A percentile compares a stretch with the other conserved stretches of the same genome.
phyloP scores from a whole-genome alignment of 768 basidiomycete species.

The Tylopilus felleus region DNA sequence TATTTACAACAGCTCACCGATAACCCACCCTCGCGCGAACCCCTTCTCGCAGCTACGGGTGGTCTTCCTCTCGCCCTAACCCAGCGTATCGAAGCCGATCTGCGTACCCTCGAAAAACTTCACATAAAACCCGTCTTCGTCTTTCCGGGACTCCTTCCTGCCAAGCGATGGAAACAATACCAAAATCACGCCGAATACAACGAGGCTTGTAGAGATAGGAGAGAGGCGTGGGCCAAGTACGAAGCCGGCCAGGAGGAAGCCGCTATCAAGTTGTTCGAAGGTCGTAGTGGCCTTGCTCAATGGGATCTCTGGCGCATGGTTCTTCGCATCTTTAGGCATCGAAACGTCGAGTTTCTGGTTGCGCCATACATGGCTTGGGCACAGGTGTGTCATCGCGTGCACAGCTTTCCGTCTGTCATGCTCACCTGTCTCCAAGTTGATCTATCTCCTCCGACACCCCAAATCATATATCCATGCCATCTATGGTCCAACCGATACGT shows the following conservation, averaged over 20 bases:
- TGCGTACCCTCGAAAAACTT: conserved; percentile 84
- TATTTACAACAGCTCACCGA: conserved; percentile 82
- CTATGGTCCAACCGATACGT: conserved; percentile 84
- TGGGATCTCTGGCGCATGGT: conserved; percentile 97
- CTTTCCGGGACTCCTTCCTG: conserved; percentile 84
- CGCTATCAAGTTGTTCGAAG: conserved; percentile 81
- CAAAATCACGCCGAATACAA: conserved; percentile 53
- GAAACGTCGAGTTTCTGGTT: conserved; percentile 93
- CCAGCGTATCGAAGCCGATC: conserved; percentile 85
- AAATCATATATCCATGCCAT: conserved; percentile 95
- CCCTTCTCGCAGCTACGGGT: conserved; percentile 90
- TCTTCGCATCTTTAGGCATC: conserved; percentile 86
- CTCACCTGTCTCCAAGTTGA: conserved; percentile 55
- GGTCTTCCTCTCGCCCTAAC: conserved; percentile 89
- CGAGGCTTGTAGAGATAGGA: conserved; percentile 71
- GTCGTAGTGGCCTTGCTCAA: conserved; percentile 64
- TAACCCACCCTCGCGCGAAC: conserved; percentile 75
- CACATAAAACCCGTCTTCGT: conserved; percentile 99
- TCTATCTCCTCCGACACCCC: conserved; percentile 90
- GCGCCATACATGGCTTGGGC: conserved; percentile 96
- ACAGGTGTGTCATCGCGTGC: conserved; percentile 60
- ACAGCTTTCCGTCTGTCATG: background rate
- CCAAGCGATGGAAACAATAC: conserved; percentile 59
- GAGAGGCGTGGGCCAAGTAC: conserved; percentile 91
- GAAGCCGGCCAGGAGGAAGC: conserved; percentile 89